Evolutionary conservation across 805 yeast genomes (phyloP), one percentile per base, ranked within the genome.

Genomic region (Ogataea angusta): DNA sequence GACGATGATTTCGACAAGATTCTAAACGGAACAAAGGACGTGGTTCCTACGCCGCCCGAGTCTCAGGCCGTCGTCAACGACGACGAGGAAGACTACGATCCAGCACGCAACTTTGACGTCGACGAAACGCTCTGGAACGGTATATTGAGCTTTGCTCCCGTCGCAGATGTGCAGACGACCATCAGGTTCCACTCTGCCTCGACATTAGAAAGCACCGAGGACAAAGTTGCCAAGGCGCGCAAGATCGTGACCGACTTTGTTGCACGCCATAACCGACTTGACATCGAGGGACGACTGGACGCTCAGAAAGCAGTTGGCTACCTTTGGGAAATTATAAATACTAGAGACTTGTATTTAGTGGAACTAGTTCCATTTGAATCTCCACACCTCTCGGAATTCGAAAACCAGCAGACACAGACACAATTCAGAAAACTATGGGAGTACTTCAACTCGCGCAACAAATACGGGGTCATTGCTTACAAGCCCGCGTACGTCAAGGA

Each of bases 271-370:
- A 43, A 27, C 36, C 53, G 30, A 49, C 60, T 25, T 59, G 80
- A 48, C 64, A 64, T 85, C 32, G 81, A 77, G 45, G 95, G 95
- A 3, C 68, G 88, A 40, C 66, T 87, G 32, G 80, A 76, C 51
- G 54, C 66, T 4, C 40, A 47, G 5, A 67, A 63, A 36, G 95
- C 88, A 1, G 77, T 73, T 39, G 64, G 64, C 10, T 86, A 86
- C 54, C 60, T 86, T 45, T 48, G 57, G 19, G 70, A 72, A 46
- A 68, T 78, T 14, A 51, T 66, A 1, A 50, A 59, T 7, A 63
- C 80, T 1, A 68, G 85, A 50, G 79, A 79, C 53, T 53, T 85
- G 16, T 73, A 69, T 14, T 49, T 82, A 14, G 65, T 76, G 25
- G 72, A 75, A 43, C 53, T 85, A 13, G 36, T 33, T 30, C 53